These are phyloP conservation scores for Saccharomyces hybrid DNA, from an alignment of 1,139 yeast species.

Conservation along the genomic window DNA sequence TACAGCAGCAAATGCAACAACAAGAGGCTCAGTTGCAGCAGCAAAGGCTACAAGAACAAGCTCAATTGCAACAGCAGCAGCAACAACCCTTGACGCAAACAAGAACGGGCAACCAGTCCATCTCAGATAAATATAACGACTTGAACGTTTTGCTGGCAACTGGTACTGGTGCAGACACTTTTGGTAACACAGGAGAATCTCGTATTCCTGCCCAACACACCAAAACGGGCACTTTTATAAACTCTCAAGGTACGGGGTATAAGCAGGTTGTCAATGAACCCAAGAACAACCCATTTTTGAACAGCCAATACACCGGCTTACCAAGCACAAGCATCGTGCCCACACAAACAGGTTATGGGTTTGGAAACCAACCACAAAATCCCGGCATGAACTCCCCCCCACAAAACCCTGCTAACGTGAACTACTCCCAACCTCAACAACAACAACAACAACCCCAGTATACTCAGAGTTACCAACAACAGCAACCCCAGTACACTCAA, in stretches of 20 bases:
- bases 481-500: constrained; percentile 4
- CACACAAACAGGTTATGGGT: constrained; percentile 82
- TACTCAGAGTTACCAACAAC: constrained; percentile 5
- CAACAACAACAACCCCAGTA: constrained; percentile 5
- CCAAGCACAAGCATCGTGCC: constrained; percentile 52
- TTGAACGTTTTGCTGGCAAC: constrained; percentile 72
- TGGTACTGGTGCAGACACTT: constrained; percentile 89
- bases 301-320: constrained; percentile 67
- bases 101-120: constrained; percentile 39
- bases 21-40: constrained; percentile 9
- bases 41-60: constrained; percentile 19
- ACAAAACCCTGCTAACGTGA: background rate
- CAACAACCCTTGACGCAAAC: constrained; percentile 35
- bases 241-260: constrained; percentile 79
- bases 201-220: constrained; percentile 92
- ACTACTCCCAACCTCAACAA: constrained; percentile 25
- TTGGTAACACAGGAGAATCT: constrained; percentile 83
- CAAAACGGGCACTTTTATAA: constrained; percentile 64
- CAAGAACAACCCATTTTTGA: constrained; percentile 59
- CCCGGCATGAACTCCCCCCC: background rate
- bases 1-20: background rate
- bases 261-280: constrained; percentile 43
- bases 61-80: constrained; percentile 31
- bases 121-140: constrained; percentile 54
- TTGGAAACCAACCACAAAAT: constrained; percentile 55